These are phyloP conservation scores for Syncephalis plumigaleata DNA, from an alignment of 371 early-diverging fungal species.

Conservation along the genomic window DNA sequence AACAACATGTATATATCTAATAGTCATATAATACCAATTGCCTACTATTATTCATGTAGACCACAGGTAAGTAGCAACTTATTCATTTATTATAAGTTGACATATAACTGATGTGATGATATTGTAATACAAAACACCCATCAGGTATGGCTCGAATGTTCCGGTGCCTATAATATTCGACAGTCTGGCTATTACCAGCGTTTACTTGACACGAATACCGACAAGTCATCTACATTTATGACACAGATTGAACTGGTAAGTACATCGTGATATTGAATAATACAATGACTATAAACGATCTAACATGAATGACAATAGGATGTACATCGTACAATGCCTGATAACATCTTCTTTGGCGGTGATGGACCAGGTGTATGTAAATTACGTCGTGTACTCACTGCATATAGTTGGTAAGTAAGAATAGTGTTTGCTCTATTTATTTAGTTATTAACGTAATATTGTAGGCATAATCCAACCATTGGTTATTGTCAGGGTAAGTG, in stretches of 20 bases:
- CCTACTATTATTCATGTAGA: not conserved
- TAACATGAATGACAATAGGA: slow-evolving; percentile 2
- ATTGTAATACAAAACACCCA: too few relatives aligned
- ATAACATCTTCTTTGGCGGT: slow-evolving; percentile 14
- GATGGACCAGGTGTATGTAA: slow-evolving; percentile 15
- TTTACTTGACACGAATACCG: slow-evolving; percentile 4
- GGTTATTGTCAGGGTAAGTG: slow-evolving; percentile 15
- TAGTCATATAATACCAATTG: too few relatives aligned
- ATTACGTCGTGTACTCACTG: slow-evolving; percentile 14
- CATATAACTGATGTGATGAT: too few relatives aligned
- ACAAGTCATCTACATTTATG: slow-evolving; percentile 12
- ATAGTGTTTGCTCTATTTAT: not conserved
- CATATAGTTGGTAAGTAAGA: slow-evolving; percentile 14
- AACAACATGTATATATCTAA: too few relatives aligned
- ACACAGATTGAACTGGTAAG: slow-evolving; percentile 16
- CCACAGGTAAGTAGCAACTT: not conserved
- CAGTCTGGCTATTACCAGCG: slow-evolving; percentile 16
- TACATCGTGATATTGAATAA: not conserved
- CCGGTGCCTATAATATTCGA: slow-evolving; percentile 13
- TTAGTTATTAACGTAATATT: not conserved
- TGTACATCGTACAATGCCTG: slow-evolving; percentile 17
- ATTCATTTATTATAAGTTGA: too few relatives aligned
- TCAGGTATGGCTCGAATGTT: slow-evolving; percentile 16
- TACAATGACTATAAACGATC: not conserved
- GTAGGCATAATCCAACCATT: slow-evolving; percentile 14